Evolutionary conservation across 176 grass and related monocot species (phyloP), one percentile per base, ranked within the genome.

Genomic region (Alloteropsis semialata): DNA sequence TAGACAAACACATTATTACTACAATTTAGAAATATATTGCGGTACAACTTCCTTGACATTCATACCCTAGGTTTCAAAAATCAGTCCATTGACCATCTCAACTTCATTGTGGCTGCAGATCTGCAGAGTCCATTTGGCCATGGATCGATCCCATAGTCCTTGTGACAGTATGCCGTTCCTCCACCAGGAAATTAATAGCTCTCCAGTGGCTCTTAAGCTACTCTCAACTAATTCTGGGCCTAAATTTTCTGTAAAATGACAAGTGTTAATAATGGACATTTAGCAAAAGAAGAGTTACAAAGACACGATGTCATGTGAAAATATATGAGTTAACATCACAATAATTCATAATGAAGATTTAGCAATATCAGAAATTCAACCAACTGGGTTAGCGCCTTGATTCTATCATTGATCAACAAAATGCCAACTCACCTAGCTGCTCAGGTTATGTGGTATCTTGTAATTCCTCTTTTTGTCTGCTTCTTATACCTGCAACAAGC

Each of bases 401-500:
- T 36, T 17, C 17, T 50, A 81, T 29, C 28, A 68, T 37, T 25
- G 50, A 70, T 62, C 82, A 59, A 42, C 8, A 81, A 85, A 85
- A 11, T 50, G 30, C 13, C 21, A 67, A 55, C 79, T 90, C 48
- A 90, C 66, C 79, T 66, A 72, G 58, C 38, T 50, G 38, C 30
- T 78, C 32, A 76, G 69, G 46, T 87, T 87, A 86, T 74, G 78
- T 69, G 78, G 44, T 41, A 78, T 86, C 87, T 36, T 89, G 58
- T 72, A 53, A 71, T 45, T 73, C 82, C 56, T 85, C 84, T 78
- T 87, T 89, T 54, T 88, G 80, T 56, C 89, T 87, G 64, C 87
- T 87, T 85, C 76, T 92, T 70, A 95, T 72, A 76, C 81, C 88
- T 46, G 90, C 88, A 53, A 95, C 75, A 71, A 95, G 84, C 74